Evolutionary conservation across 345 rosid species (phyloP).

Genomic region (Corymbia maculata): DNA sequence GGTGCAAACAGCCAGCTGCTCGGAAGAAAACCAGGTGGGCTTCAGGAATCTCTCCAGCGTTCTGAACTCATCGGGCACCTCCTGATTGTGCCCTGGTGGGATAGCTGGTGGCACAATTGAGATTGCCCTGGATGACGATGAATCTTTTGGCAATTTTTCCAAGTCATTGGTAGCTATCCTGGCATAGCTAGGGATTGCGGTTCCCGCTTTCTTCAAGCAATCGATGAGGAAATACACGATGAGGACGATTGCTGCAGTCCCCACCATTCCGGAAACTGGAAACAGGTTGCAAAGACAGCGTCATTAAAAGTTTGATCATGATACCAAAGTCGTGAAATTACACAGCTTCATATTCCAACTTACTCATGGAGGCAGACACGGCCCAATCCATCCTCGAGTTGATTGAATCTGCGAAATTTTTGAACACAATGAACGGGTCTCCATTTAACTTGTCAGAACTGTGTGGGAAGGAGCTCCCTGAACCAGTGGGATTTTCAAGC

Average conservation of each 20-base stretch:
- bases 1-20: background rate
- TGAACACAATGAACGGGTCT: fast-evolving
- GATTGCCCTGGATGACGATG: background rate
- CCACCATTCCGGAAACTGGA: background rate
- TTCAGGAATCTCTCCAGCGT: conserved; percentile 16
- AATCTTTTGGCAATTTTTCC: background rate
- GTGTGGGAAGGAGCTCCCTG: background rate
- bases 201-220: conserved; percentile 10
- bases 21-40: conserved; percentile 6
- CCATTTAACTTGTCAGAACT: fast-evolving
- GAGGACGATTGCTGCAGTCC: background rate
- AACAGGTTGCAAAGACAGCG: background rate
- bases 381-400: background rate
- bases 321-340: background rate
- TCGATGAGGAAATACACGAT: background rate
- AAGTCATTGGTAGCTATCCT: background rate
- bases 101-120: background rate
- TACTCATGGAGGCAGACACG: no score
- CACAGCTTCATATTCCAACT: background rate
- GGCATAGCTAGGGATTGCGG: conserved; percentile 2
- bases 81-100: background rate
- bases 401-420: background rate
- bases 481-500: background rate
- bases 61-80: background rate
- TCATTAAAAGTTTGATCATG: background rate